A percentile compares a stretch with the other conserved stretches of the same genome.
These are phyloP conservation scores for Eutrema heterophyllum DNA, from an alignment of 345 rosid species.

Conservation along the genomic window DNA sequence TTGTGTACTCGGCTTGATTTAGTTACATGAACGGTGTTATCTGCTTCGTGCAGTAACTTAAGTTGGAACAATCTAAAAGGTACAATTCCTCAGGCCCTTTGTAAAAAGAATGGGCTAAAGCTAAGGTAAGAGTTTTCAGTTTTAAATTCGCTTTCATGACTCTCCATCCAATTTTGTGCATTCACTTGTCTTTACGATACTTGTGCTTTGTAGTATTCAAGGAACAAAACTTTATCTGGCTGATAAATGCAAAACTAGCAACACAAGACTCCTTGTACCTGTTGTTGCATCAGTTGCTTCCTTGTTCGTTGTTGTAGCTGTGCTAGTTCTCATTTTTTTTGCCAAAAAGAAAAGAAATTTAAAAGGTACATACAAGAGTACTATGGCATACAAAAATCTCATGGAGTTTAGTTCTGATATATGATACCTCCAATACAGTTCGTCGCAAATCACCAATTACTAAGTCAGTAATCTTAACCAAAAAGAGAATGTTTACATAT, in stretches of 20 bases:
- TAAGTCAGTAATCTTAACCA: not conserved
- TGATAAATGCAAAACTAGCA: conserved; percentile 13
- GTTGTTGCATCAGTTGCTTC: conserved; percentile 22
- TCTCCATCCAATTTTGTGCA: not conserved
- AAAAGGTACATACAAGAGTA: not conserved
- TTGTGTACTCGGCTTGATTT: not conserved
- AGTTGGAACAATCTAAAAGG: conserved; percentile 33
- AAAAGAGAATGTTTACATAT: not conserved
- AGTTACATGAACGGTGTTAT: not conserved
- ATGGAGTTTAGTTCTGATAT: not conserved
- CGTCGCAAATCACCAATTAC: not conserved
- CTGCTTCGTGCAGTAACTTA: conserved; percentile 15
- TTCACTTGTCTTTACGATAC: not conserved
- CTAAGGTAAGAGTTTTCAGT: conserved; percentile 9
- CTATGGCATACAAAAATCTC: not conserved
- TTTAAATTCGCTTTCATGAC: not conserved
- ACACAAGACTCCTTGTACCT: not conserved
- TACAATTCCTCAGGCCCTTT: conserved; percentile 25
- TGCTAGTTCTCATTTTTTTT: not conserved
- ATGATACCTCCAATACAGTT: not conserved
- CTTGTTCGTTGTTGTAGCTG: not conserved
- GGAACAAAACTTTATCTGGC: conserved; percentile 10
- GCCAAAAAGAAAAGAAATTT: not conserved
- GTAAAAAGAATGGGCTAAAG: conserved; percentile 4
- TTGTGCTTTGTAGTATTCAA: not conserved